These are phyloP conservation scores for Boechera stricta DNA, from an alignment of 345 rosid species.

Conservation along the genomic window DNA sequence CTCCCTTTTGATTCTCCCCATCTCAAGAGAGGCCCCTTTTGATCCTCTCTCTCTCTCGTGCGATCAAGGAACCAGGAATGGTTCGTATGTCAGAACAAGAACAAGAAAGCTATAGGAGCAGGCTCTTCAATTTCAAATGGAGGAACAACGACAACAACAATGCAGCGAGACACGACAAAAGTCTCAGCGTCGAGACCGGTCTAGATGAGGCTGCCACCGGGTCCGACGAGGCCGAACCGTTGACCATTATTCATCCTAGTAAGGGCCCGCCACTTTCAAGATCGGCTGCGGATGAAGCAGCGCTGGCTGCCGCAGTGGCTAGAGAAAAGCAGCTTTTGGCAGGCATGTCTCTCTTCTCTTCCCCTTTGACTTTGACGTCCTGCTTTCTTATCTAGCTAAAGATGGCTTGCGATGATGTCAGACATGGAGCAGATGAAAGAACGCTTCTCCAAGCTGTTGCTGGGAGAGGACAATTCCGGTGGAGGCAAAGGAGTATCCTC, in stretches of 20 bases:
- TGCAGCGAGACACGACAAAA: conserved; percentile 53
- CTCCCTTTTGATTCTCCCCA: neutral
- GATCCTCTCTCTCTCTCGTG: conserved; percentile 16
- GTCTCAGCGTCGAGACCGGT: conserved; percentile 50
- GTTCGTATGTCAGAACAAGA: conserved; percentile 59
- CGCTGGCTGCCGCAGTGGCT: conserved; percentile 38
- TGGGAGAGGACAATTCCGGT: conserved; percentile 82
- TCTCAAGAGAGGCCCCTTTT: conserved; percentile 18
- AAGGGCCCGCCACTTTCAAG: conserved; percentile 41
- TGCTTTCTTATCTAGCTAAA: neutral
- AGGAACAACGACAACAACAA: conserved; percentile 49
- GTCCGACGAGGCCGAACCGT: conserved; percentile 27
- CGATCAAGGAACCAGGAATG: conserved; percentile 42
- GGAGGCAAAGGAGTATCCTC: conserved; percentile 82
- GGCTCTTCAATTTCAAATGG: conserved; percentile 66
- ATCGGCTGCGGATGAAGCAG: conserved; percentile 34
- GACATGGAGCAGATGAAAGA: conserved; percentile 72
- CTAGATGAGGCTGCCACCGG: conserved; percentile 39
- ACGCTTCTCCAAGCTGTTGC: conserved; percentile 60
- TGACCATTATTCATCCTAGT: conserved; percentile 34
- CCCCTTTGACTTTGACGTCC: neutral
- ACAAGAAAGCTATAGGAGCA: conserved; percentile 66
- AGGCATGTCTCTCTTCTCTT: conserved; percentile 34
- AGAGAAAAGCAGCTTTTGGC: conserved; percentile 49
- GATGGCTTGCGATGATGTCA: conserved; percentile 30